A percentile compares a stretch with the other conserved stretches of the same genome.
These are phyloP conservation scores for Agrocybe pediades DNA, from an alignment of 768 basidiomycete species.

Conservation along the genomic window DNA sequence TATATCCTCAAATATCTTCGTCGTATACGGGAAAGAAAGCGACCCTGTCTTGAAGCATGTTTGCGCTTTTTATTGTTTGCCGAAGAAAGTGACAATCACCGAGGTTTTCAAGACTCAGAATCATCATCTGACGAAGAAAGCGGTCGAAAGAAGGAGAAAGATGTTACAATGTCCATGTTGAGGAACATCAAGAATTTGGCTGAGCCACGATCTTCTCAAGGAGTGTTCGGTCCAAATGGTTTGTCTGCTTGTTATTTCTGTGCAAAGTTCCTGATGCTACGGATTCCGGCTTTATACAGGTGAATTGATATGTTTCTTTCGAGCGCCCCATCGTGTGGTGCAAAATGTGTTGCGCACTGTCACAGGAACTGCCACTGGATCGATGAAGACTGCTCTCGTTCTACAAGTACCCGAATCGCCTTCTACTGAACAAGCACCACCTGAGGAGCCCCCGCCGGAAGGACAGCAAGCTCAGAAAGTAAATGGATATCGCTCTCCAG, in stretches of 20 bases:
- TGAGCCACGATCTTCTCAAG: conserved; percentile 85
- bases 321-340: conserved; percentile 71
- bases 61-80: conserved; percentile 78
- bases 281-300: conserved; percentile 43
- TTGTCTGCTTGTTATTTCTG: conserved; percentile 13
- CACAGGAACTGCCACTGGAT: conserved; percentile 42
- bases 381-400: conserved; percentile 13
- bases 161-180: conserved; percentile 54
- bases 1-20: conserved; percentile 79
- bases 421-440: conserved; percentile 17
- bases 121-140: conserved; percentile 62
- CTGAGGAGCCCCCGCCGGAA: conserved; percentile 14
- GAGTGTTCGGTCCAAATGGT: conserved; percentile 90
- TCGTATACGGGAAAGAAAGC: conserved; percentile 65
- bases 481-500: conserved; percentile 60
- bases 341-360: conserved; percentile 54
- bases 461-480: conserved; percentile 23
- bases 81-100: conserved; percentile 54
- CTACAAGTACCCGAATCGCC: conserved; percentile 24
- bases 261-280: background rate
- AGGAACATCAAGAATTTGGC: conserved; percentile 76
- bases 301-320: conserved; percentile 86
- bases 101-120: conserved; percentile 50
- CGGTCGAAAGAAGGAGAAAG: conserved; percentile 41
- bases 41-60: conserved; percentile 86